Base-by-base conservation (phyloP, 31 red algal genomes). In the Odonthalia washingtoniensis region DNA sequence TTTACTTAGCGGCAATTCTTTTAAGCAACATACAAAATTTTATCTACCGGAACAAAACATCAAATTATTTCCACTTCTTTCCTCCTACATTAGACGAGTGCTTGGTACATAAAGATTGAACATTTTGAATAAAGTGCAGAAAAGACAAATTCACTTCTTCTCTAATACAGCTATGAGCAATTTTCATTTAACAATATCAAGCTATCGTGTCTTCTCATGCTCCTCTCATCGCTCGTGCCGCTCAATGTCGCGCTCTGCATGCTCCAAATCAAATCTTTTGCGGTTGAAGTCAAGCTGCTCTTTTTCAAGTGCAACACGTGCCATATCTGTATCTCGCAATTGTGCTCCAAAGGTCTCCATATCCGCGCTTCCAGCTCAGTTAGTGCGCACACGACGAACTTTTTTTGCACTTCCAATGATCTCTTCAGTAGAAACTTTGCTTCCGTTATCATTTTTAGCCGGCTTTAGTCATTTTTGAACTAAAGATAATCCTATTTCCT, bases 221-320 rank as follows among this genome's bases (percentile, higher is more conserved):
- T 72, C 67, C n/a, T 72, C 32, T 30, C 67, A 27, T 14, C 30
- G 67, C 67, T 72, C 67, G 12, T 72, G 18, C 18, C 31, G 67
- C 12, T 72, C 31, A 30, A 72, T 14, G 12, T 72, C 67, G 67
- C 30, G 67, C 67, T 30, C 32, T 33, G 16, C 67, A 27, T 72
- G 16, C 32, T 72, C 67, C 67, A 72, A 27, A 14, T 72, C 67
- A 14, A 72, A 27, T 30, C 67, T 14, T 30, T 72, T 30, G 14
- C 74, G 27, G 74, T 77, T 40, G 74, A 77, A 40, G 46, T 77
- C 74, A 46, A 40, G 36, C 16, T n/a, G n/a, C n/a, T n/a, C n/a
- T n/a, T n/a, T n/a, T n/a, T n/a, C n/a, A n/a, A n/a, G n/a, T n/a
- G n/a, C n/a, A n/a, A n/a, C n/a, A n/a, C n/a, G n/a, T n/a, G n/a